A percentile compares a stretch with the other conserved stretches of the same genome.
phyloP scores from a whole-genome alignment of 768 basidiomycete species.

The Naganishia kalamii region DNA sequence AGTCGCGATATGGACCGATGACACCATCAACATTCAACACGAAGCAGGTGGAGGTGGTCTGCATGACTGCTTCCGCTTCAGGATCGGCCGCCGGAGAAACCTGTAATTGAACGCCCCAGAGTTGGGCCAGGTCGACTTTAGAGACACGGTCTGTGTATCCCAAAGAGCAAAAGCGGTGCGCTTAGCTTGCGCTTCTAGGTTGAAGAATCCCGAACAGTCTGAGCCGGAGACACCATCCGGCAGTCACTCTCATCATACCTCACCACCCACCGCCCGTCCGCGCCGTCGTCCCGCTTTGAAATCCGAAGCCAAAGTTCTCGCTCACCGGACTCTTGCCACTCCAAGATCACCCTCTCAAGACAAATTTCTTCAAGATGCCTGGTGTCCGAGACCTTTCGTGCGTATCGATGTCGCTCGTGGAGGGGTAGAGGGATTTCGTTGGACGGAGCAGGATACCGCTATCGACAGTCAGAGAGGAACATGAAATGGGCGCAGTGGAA shows the following conservation, averaged over 20 bases:
- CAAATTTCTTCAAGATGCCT: constrained; percentile 48
- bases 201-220: too few relatives aligned
- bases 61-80: too few relatives aligned
- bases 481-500: constrained; percentile 14
- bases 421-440: neutral
- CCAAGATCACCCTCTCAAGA: neutral
- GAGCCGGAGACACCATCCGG: too few relatives aligned
- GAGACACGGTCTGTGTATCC: too few relatives aligned
- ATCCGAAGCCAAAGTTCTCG: neutral
- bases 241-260: constrained; percentile 2
- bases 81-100: too few relatives aligned
- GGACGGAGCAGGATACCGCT: neutral
- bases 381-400: constrained; percentile 53
- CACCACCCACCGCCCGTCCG: neutral
- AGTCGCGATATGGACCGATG: too few relatives aligned
- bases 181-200: too few relatives aligned
- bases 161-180: too few relatives aligned
- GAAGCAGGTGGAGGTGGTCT: too few relatives aligned
- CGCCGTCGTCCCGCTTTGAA: neutral
- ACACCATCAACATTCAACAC: too few relatives aligned
- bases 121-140: too few relatives aligned
- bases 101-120: too few relatives aligned
- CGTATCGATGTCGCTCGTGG: constrained; percentile 26
- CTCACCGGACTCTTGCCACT: neutral
- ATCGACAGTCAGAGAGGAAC: constrained; percentile 15